Evolutionary conservation across 768 basidiomycete genomes (phyloP).

Genomic region (Strobilomyces echinocephalus): DNA sequence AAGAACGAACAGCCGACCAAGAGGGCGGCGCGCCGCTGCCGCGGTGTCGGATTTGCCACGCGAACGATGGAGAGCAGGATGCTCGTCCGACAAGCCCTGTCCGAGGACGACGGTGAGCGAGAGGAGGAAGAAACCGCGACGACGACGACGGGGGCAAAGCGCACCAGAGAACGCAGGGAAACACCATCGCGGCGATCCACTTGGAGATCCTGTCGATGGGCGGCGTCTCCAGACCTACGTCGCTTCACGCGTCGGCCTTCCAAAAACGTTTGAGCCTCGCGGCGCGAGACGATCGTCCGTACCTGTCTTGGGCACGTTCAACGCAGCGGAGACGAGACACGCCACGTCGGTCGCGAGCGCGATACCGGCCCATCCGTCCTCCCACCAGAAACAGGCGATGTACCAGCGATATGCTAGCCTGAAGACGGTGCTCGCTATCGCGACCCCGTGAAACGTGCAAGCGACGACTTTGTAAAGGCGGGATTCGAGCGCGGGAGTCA

Average conservation of each 20-base stretch:
- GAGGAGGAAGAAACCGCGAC: neutral
- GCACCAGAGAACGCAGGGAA: constrained; percentile 21
- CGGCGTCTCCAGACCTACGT: neutral
- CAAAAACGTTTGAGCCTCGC: no score
- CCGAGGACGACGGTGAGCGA: neutral
- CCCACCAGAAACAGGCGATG: constrained; percentile 27
- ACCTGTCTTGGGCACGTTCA: constrained; percentile 6
- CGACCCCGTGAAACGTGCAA: constrained; percentile 14
- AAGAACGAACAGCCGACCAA: constrained; percentile 13
- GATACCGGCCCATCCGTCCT: constrained; percentile 23
- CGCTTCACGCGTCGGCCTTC: neutral
- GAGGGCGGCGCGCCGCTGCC: constrained; percentile 1
- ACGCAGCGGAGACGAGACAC: constrained; percentile 7
- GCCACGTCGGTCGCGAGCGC: constrained; percentile 18
- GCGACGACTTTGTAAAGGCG: constrained; percentile 8
- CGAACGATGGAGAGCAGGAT: constrained; percentile 23
- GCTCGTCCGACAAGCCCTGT: constrained; percentile 24
- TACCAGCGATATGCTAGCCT: constrained; percentile 20
- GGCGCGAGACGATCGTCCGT: neutral
- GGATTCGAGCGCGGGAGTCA: no score
- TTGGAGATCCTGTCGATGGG: neutral
- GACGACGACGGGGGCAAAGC: neutral
- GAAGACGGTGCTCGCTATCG: constrained; percentile 23
- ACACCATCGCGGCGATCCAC: constrained; percentile 15
- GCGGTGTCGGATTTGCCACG: constrained; percentile 9